These are phyloP conservation scores for Scheffersomyces quercinus DNA, from an alignment of 1,139 yeast species.

Conservation along the genomic window DNA sequence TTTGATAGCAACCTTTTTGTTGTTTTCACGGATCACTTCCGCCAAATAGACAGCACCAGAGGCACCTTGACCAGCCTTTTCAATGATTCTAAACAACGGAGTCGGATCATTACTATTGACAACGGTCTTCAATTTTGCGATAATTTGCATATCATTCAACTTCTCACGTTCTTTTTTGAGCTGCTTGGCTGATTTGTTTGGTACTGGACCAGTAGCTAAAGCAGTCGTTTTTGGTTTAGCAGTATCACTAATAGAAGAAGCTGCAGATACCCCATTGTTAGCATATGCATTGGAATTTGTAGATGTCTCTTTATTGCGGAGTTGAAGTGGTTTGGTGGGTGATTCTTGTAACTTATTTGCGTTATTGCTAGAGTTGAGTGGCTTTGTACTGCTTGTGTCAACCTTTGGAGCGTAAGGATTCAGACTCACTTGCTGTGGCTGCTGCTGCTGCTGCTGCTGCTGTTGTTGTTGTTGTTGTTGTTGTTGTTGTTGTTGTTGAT, in stretches of 20 bases:
- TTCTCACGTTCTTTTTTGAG: conserved; percentile 65
- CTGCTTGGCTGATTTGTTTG: conserved; percentile 42
- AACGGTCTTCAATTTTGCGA: conserved; percentile 81
- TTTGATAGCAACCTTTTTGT: conserved; percentile 76
- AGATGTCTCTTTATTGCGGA: conserved; percentile 8
- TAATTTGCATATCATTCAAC: conserved; percentile 81
- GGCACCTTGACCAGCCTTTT: conserved; percentile 99
- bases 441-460: conserved; percentile 5
- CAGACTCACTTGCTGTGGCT: too few relatives aligned
- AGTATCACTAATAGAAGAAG: conserved; percentile 23
- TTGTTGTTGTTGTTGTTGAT: conserved; percentile 2
- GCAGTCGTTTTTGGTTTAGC: conserved; percentile 8
- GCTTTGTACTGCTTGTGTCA: conserved; percentile 7
- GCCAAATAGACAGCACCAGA: conserved; percentile 95
- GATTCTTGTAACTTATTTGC: conserved; percentile 4
- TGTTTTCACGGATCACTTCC: conserved; percentile 43
- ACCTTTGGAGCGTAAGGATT: conserved; percentile 10
- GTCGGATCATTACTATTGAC: conserved; percentile 84
- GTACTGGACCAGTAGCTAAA: conserved; percentile 22
- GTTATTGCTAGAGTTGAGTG: conserved; percentile 7
- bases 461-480: background rate
- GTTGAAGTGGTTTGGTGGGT: conserved; percentile 11
- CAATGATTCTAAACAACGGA: conserved; percentile 80
- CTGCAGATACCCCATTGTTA: conserved; percentile 13
- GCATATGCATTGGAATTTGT: conserved; percentile 23